Percentiles rank a stretch among this genome's conserved stretches.
phyloP scores from a whole-genome alignment of 2,329 filamentous ascomycete species.

The Fusarium sambucinum region DNA sequence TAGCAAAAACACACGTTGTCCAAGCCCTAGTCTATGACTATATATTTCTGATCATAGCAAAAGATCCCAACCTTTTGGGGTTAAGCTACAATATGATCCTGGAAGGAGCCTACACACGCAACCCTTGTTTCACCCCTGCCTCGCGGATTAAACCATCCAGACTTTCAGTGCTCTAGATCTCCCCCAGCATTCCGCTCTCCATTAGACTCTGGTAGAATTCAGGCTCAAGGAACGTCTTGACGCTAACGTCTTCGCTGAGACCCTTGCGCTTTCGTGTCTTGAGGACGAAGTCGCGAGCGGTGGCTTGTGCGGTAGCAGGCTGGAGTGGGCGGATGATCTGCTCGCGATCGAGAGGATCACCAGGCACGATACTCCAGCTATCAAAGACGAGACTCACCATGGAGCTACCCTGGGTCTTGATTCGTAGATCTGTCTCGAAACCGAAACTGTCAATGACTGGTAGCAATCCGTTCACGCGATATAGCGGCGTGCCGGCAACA shows the following conservation, averaged over 20 bases:
- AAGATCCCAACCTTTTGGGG: slow-evolving; percentile 24
- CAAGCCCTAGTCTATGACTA: slow-evolving; percentile 32
- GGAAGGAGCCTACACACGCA: slow-evolving; percentile 21
- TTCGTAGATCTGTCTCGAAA: slow-evolving; percentile 96
- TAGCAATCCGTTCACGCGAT: slow-evolving; percentile 89
- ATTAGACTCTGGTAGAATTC: slow-evolving; percentile 90
- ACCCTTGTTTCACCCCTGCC: slow-evolving; percentile 25
- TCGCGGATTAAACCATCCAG: slow-evolving; percentile 9
- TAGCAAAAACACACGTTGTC: slow-evolving; percentile 33
- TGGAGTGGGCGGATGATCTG: slow-evolving; percentile 86
- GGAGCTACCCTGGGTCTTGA: slow-evolving; percentile 93
- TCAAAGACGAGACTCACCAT: slow-evolving; percentile 95
- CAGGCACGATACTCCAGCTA: slow-evolving; percentile 94
- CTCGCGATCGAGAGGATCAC: slow-evolving; percentile 91
- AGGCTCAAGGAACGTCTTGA: slow-evolving; percentile 95
- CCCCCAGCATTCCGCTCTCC: slow-evolving; percentile 87
- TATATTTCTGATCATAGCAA: slow-evolving; percentile 27
- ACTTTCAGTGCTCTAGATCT: slow-evolving; percentile 47
- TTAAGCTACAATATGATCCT: slow-evolving; percentile 26
- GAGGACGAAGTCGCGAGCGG: slow-evolving; percentile 93
- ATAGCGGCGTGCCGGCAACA: slow-evolving; percentile 93
- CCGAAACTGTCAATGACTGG: slow-evolving; percentile 98
- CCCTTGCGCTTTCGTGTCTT: slow-evolving; percentile 96
- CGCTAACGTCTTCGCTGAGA: slow-evolving; percentile 92
- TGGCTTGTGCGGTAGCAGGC: slow-evolving; percentile 87